These are phyloP conservation scores for Beauveria bassiana DNA, from an alignment of 2,329 filamentous ascomycete species.

Conservation along the genomic window DNA sequence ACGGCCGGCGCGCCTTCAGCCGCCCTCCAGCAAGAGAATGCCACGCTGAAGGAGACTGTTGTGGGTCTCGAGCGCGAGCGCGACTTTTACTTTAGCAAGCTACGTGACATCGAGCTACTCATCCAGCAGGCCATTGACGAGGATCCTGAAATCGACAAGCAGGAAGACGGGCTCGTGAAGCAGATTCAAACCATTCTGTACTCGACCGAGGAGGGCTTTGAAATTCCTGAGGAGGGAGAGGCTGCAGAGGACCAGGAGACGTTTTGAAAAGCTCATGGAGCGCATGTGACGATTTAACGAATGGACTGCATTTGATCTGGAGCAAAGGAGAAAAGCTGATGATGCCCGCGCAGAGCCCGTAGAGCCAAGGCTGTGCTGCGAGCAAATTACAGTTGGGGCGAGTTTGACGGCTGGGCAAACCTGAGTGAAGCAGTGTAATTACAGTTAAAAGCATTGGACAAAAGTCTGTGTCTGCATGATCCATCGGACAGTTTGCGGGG, in stretches of 20 bases:
- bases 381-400: not conserved
- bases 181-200: constrained; percentile 95
- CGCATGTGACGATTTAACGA: constrained; percentile 9
- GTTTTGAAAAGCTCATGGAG: constrained; percentile 39
- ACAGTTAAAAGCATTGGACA: constrained; percentile 5
- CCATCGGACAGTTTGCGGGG: not conserved
- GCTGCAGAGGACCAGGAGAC: constrained; percentile 71
- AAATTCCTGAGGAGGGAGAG: constrained; percentile 77
- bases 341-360: not conserved
- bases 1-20: constrained; percentile 52
- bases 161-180: constrained; percentile 86
- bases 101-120: constrained; percentile 91
- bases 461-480: not conserved
- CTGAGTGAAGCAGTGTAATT: constrained; percentile 7
- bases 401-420: not conserved
- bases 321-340: not conserved
- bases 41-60: constrained; percentile 90
- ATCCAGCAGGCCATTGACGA: constrained; percentile 90
- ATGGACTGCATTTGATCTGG: constrained; percentile 2
- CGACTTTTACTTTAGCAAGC: constrained; percentile 99
- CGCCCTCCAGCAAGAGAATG: constrained; percentile 77
- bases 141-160: constrained; percentile 87
- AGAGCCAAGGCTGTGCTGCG: not conserved
- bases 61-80: constrained; percentile 87
- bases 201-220: constrained; percentile 88